A percentile compares a stretch with the other conserved stretches of the same genome.
phyloP scores from a whole-genome alignment of 2,329 filamentous ascomycete species.

The Fusarium scirpi region DNA sequence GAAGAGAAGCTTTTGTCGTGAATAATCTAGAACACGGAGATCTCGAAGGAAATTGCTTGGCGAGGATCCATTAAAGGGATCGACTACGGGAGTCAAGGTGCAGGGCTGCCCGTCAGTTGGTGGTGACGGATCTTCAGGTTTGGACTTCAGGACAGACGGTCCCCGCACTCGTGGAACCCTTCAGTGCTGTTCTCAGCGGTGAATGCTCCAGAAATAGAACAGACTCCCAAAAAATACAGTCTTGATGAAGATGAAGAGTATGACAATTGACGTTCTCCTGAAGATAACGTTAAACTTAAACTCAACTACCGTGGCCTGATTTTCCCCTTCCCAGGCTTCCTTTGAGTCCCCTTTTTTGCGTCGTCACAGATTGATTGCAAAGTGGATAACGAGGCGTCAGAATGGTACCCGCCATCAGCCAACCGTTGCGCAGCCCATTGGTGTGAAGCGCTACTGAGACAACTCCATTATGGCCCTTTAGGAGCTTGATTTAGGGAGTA shows the following conservation, averaged over 20 bases:
- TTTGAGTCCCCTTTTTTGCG: constrained; percentile 2
- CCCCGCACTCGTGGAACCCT: constrained; percentile 22
- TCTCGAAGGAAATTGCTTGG: constrained; percentile 19
- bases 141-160: background rate
- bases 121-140: background rate
- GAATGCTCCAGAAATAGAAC: background rate
- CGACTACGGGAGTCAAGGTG: background rate
- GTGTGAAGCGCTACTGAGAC: constrained; percentile 24
- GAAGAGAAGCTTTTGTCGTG: background rate
- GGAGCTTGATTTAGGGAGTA: constrained; percentile 18
- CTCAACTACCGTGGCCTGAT: constrained; percentile 11
- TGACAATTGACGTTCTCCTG: background rate
- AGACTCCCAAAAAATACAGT: no score
- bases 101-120: background rate
- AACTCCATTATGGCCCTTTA: constrained; percentile 1
- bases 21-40: constrained; percentile 10
- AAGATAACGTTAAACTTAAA: background rate
- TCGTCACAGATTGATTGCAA: constrained; percentile 21
- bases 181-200: background rate
- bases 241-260: background rate
- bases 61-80: constrained; percentile 19
- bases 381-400: constrained; percentile 31
- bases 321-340: no score
- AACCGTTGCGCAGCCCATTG: constrained; percentile 6
- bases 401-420: constrained; percentile 16